These are phyloP conservation scores for Dactylorhiza incarnata DNA, from an alignment of 106 monocot species.

Conservation along the genomic window DNA sequence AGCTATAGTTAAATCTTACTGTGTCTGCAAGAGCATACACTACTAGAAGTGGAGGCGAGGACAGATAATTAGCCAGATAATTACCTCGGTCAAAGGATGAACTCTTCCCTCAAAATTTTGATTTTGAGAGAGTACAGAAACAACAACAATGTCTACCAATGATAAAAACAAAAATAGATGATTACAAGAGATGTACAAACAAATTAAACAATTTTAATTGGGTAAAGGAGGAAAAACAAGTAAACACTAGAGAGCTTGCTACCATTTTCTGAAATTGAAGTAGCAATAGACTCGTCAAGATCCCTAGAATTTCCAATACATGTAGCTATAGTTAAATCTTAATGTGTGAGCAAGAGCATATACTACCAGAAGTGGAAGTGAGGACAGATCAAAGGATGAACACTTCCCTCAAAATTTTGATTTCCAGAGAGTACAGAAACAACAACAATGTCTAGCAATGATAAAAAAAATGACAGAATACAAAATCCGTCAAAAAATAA, in stretches of 20 bases:
- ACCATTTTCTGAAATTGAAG: slow-evolving; percentile 93
- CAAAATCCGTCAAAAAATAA: slow-evolving; percentile 2
- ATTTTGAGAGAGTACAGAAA: slow-evolving; percentile 71
- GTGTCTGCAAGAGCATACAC: too few relatives aligned
- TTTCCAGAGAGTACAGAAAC: too few relatives aligned
- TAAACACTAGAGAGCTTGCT: not conserved
- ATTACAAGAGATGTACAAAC: not conserved
- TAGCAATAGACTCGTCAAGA: slow-evolving; percentile 57
- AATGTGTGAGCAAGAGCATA: too few relatives aligned
- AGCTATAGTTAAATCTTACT: too few relatives aligned
- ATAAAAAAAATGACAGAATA: slow-evolving; percentile 60
- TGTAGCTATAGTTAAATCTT: too few relatives aligned
- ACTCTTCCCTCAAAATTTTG: too few relatives aligned
- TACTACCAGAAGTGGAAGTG: too few relatives aligned
- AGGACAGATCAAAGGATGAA: too few relatives aligned
- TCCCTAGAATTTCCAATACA: slow-evolving; percentile 90
- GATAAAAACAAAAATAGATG: not conserved
- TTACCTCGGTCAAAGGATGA: slow-evolving; percentile 72
- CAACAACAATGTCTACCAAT: slow-evolving; percentile 53
- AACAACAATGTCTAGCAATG: slow-evolving; percentile 79
- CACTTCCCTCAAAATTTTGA: too few relatives aligned
- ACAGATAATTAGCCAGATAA: too few relatives aligned
- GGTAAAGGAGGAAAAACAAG: not conserved
- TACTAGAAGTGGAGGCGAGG: too few relatives aligned
- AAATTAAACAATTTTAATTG: not conserved